These are phyloP conservation scores for Fusarium miscanthi DNA, from an alignment of 2,329 filamentous ascomycete species.

Conservation along the genomic window DNA sequence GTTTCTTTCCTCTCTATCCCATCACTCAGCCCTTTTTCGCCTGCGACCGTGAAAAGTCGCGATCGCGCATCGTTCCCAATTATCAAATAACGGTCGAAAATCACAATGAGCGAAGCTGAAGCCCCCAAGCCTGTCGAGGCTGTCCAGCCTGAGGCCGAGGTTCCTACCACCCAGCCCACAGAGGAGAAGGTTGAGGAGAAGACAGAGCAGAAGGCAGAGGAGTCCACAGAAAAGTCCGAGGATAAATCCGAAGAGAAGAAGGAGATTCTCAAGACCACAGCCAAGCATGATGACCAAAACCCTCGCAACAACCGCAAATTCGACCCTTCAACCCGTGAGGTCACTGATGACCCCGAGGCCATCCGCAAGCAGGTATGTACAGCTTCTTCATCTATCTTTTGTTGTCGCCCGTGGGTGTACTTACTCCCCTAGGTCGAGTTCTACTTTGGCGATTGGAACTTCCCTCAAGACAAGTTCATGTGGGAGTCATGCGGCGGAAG, in stretches of 20 bases:
- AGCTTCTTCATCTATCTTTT: neutral
- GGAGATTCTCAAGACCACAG: slow-evolving; percentile 59
- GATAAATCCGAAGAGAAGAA: slow-evolving; percentile 39
- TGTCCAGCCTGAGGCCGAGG: slow-evolving; percentile 46
- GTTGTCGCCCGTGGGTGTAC: neutral
- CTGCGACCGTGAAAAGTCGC: slow-evolving; percentile 7
- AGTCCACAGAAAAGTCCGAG: slow-evolving; percentile 44
- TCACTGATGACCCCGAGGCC: slow-evolving; percentile 80
- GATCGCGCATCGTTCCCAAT: slow-evolving; percentile 20
- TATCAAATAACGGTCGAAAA: slow-evolving; percentile 15
- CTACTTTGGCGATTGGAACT: slow-evolving; percentile 93
- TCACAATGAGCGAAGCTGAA: slow-evolving; percentile 55
- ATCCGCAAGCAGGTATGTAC: slow-evolving; percentile 82
- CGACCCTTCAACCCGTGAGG: slow-evolving; percentile 73
- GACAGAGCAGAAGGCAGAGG: slow-evolving; percentile 42
- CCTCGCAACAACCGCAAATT: slow-evolving; percentile 73
- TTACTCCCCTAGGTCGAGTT: slow-evolving; percentile 80
- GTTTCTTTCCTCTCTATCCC: slow-evolving; percentile 17
- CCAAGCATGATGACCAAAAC: slow-evolving; percentile 53
- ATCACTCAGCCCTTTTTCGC: neutral
- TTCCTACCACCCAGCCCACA: slow-evolving; percentile 42
- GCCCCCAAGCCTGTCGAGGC: slow-evolving; percentile 55
- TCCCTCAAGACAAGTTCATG: slow-evolving; percentile 89
- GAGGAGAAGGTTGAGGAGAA: slow-evolving; percentile 45
- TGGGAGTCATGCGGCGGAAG: slow-evolving; percentile 80